Evolutionary conservation across 2,329 filamentous ascomycete genomes (phyloP).

Genomic region (Penicillium sp.): DNA sequence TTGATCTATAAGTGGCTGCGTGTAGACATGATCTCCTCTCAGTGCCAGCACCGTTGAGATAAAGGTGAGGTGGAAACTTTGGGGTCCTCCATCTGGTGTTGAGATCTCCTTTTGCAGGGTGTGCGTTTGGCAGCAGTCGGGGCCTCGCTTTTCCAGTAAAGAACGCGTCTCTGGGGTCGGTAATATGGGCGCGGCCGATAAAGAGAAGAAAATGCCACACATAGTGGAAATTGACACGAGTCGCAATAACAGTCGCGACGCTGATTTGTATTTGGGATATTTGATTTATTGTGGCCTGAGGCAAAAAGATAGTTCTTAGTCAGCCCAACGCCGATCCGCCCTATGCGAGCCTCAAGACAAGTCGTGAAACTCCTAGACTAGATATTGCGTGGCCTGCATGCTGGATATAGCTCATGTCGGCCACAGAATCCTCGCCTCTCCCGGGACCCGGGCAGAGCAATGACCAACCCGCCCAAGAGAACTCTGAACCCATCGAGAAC

Average conservation of each 20-base stretch:
- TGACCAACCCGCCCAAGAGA: constrained; percentile 23
- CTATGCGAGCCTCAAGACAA: constrained; percentile 28
- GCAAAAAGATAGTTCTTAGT: constrained; percentile 13
- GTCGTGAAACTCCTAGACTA: constrained; percentile 11
- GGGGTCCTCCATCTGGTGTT: constrained; percentile 16
- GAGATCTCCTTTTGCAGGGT: constrained; percentile 25
- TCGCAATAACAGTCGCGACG: not conserved
- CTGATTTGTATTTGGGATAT: constrained; percentile 3
- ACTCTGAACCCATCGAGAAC: constrained; percentile 14
- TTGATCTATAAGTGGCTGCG: constrained; percentile 69
- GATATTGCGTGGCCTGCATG: constrained; percentile 32
- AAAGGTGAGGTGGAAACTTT: constrained; percentile 58
- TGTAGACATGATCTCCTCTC: constrained; percentile 69
- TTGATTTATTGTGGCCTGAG: constrained; percentile 12
- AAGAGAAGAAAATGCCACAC: constrained; percentile 56
- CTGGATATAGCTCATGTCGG: constrained; percentile 46
- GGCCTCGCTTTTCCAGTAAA: constrained; percentile 44
- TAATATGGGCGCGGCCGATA: constrained; percentile 31
- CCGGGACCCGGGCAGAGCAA: constrained; percentile 26
- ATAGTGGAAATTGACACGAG: constrained; percentile 27
- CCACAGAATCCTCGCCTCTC: constrained; percentile 27
- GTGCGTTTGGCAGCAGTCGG: constrained; percentile 43
- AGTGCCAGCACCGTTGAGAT: constrained; percentile 86
- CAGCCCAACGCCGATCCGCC: constrained; percentile 36
- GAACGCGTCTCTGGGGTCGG: constrained; percentile 34